Evolutionary conservation across 2,329 filamentous ascomycete genomes (phyloP), one percentile per base, ranked within the genome.

Genomic region (Didymella sp.): DNA sequence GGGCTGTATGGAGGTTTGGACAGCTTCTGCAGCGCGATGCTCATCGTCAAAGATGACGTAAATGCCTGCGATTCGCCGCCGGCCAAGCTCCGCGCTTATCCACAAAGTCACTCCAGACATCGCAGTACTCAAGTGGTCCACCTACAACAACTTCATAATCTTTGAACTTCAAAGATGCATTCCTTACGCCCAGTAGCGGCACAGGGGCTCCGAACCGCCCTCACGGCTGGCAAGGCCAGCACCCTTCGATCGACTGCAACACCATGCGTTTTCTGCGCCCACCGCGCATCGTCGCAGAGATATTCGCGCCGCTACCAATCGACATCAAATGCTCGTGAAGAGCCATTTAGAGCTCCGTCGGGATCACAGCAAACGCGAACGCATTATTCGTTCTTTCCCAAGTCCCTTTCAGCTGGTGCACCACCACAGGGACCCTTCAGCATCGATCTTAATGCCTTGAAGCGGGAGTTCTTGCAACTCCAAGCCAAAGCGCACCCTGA

Each of bases 361-460:
- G 43, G 56, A 19, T 22, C 60, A 15, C 25, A 50, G 2, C 41
- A 58, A 25, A 46, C 59, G 12, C 67, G 78, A 62, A 91, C 88
- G 51, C 86, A 94, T 82, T 98, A 97, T 83, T 86, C 88, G 53
- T 86, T 98, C 78, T 99, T 99, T 81, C 92, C 93, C 1, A 74
- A 84, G 28, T 90, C 92, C 3, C 83, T 97, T 3, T 86, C 92
- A 0, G 51, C 76, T 1, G 94, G 94, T 2, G 90, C 92, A 0
- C 95, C 95, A 0, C 94, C 94, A 0, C 51, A 72, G 0, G 89
- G 92, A 0, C 83, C 87, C 56, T 99, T 98, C 82, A 77, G 81
- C 13, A 86, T 98, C 70, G 84, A 96, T 73, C 73, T 85, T 12
- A 81, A 84, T 55, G 80, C 84, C 15, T 85, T 98, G 19, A 90